These are phyloP conservation scores for Phytophthora brassicae DNA, from an alignment of 352 stramenopile species.

Conservation along the genomic window DNA sequence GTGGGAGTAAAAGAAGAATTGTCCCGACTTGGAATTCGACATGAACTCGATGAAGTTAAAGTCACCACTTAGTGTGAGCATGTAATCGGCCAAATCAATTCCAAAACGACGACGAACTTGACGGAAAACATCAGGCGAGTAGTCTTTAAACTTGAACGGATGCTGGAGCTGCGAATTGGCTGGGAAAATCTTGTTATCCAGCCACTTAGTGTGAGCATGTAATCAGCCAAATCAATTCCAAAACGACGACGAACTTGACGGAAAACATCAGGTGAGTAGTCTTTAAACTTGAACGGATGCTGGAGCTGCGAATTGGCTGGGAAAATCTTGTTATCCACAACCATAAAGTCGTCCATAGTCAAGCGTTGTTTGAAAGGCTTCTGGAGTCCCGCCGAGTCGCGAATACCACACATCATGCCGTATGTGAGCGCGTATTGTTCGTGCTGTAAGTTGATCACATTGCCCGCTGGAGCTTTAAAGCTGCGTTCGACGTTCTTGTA, in stretches of 20 bases:
- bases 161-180: slow-evolving; percentile 77
- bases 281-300: slow-evolving; percentile 90
- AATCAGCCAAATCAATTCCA: slow-evolving; percentile 78
- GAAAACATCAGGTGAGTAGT: slow-evolving; percentile 91
- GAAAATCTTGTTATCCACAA: slow-evolving; percentile 77
- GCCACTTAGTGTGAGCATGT: slow-evolving; percentile 93
- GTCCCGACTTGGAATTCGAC: slow-evolving; percentile 97
- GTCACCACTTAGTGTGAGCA: slow-evolving; percentile 91
- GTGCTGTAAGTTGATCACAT: slow-evolving; percentile 87
- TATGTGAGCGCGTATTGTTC: slow-evolving; percentile 98
- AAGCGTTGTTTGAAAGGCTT: slow-evolving; percentile 81
- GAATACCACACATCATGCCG: slow-evolving; percentile 98
- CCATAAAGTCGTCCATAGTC: slow-evolving; percentile 92
- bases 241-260: slow-evolving; percentile 79
- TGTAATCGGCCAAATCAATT: slow-evolving; percentile 86
- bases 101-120: slow-evolving; percentile 76
- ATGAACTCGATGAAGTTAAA: slow-evolving; percentile 99
- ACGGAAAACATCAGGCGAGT: slow-evolving; percentile 87
- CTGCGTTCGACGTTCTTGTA: slow-evolving; percentile 55
- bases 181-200: slow-evolving; percentile 70
- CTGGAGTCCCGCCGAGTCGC: slow-evolving; percentile 91
- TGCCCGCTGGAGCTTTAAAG: slow-evolving; percentile 69
- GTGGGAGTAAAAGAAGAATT: slow-evolving; percentile 99
- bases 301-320: slow-evolving; percentile 73
- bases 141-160: slow-evolving; percentile 93